Base-by-base conservation (phyloP, 148 eudicot genomes). In the Nepenthes gracilis region DNA sequence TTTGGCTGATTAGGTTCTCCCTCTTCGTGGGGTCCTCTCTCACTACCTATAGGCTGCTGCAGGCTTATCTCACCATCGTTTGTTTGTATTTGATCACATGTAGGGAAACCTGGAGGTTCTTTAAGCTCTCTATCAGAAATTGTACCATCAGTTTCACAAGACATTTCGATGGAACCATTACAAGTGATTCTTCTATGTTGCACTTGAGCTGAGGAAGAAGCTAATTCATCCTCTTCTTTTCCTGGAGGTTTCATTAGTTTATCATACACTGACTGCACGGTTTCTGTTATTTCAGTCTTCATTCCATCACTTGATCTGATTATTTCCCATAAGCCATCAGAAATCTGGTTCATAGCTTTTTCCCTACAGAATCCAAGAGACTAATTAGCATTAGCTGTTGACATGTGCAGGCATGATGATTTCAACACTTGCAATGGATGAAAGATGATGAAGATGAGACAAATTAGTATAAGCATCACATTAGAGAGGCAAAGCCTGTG, bases 311-410 rank as follows among this genome's bases (percentile, higher is more conserved):
- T 66, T 54, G 93, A 83, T 72, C 83, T 72, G 33, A 87, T 91
- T 47, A 85, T 71, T 71, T 78, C 78, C 96, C 96, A 91, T 52
- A 91, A 36, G 53, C 78, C 72, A 67, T 87, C 90, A 52, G 96
- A 91, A 54, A 88, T 74, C 68, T 83, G 85, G 64, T 57, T 70
- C 87, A 77, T 78, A 14, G 78, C 81, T 55, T 77, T 75, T 54
- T 78, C 92, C 78, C 97, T 88, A 67, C 33, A 13, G 70, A 59
- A 8, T 11, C 34, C 66, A 47, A 58, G 66, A 49, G 33, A 15
- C 55, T 56, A 67, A 47, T 23, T 13, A 60, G 50, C 33, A 43
- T 53, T 36, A 71, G 47, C 37, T 68, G 35, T 63, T 45, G 47
- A 59, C 47, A 3, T 32, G 0, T 15, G 10, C 35, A 32, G 8